Conservation (phyloP, 2,329 filamentous ascomycete species). For the Tolypocladium ovalisporum region DNA sequence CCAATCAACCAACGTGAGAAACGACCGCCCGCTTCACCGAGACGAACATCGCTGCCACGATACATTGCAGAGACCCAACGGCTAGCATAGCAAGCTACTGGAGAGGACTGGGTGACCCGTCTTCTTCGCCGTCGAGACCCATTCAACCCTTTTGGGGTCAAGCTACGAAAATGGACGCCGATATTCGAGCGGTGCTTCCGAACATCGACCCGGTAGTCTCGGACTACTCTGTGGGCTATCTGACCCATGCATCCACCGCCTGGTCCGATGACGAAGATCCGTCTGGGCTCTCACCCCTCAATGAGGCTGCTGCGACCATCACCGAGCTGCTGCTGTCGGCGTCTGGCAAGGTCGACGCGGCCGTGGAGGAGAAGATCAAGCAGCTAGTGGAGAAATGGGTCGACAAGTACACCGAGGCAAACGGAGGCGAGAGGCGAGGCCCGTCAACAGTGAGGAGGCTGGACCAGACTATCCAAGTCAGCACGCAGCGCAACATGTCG, state of each 20-base stretch:
- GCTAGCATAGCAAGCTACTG: neutral
- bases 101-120: neutral
- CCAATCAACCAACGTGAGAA: neutral
- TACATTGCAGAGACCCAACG: neutral
- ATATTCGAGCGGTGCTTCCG: constrained; percentile 75
- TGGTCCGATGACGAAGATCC: constrained; percentile 66
- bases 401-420: constrained; percentile 62
- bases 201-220: constrained; percentile 82
- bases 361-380: constrained; percentile 68
- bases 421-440: constrained; percentile 60
- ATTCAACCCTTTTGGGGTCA: neutral
- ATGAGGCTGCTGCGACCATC: constrained; percentile 73
- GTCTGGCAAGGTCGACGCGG: constrained; percentile 66
- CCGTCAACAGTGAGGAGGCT: constrained; percentile 73
- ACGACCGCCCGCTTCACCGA: neutral
- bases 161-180: constrained; percentile 59
- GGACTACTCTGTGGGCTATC: constrained; percentile 88
- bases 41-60: neutral
- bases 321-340: constrained; percentile 87
- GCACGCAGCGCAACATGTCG: constrained; percentile 88
- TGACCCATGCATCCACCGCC: constrained; percentile 82
- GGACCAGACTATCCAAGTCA: constrained; percentile 91
- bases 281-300: constrained; percentile 61
- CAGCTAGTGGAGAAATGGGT: constrained; percentile 87
- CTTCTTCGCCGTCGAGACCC: neutral